A percentile compares a stretch with the other conserved stretches of the same genome.
Evolutionary conservation across 257 asterid genomes (phyloP).

Genomic region (Nicotiana paniculata): DNA sequence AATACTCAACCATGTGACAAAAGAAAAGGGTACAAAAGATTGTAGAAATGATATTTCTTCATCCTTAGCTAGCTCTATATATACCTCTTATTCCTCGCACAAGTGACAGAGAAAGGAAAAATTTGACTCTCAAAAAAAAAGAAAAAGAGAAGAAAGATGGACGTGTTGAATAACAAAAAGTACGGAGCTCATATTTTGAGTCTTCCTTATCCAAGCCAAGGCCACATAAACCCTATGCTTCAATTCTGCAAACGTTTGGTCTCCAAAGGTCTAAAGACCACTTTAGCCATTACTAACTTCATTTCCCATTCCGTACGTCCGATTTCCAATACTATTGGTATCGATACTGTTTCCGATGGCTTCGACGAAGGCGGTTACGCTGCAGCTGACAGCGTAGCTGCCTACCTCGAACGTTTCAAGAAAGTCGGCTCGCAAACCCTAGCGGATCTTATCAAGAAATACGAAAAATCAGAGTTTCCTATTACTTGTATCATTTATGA

Average conservation of each 20-base stretch:
- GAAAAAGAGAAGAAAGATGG: constrained; percentile 15
- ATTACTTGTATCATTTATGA: constrained; percentile 61
- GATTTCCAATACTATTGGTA: constrained; percentile 21
- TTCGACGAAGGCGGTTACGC: constrained; percentile 52
- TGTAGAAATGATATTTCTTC: too few relatives aligned
- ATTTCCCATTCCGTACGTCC: constrained; percentile 39
- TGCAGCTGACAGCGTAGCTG: constrained; percentile 28
- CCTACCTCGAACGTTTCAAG: constrained; percentile 33
- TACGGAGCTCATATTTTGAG: constrained; percentile 43
- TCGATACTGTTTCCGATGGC: constrained; percentile 67
- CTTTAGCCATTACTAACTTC: constrained; percentile 54
- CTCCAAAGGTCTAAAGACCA: constrained; percentile 45
- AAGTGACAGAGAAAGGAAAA: not conserved
- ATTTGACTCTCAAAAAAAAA: not conserved
- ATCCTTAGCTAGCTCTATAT: not conserved
- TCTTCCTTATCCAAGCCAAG: constrained; percentile 78
- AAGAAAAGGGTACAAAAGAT: too few relatives aligned
- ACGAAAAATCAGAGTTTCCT: constrained; percentile 18
- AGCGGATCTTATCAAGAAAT: constrained; percentile 26
- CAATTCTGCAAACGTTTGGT: constrained; percentile 65
- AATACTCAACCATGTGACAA: too few relatives aligned
- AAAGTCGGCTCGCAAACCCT: constrained; percentile 38
- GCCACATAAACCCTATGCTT: constrained; percentile 77
- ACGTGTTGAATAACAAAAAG: constrained; percentile 8
- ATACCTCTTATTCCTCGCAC: not conserved